Evolutionary conservation across 2,329 filamentous ascomycete species (phyloP).

Genomic region (Monilinia vaccinii-corymbosi): DNA sequence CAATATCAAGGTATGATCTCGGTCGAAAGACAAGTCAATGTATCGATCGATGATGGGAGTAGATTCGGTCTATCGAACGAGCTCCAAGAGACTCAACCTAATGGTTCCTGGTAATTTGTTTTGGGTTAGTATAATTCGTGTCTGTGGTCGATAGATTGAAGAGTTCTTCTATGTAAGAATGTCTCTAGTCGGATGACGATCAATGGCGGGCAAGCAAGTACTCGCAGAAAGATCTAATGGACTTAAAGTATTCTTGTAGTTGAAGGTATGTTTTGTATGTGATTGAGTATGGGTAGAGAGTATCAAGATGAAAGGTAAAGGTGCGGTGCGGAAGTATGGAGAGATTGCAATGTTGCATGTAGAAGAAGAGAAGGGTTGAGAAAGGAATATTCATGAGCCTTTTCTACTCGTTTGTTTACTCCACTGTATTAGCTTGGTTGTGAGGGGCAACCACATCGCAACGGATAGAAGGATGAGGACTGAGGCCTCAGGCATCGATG

Average conservation of each 20-base stretch:
- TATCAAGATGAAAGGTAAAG: constrained; percentile 29
- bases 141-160: constrained; percentile 42
- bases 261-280: constrained; percentile 21
- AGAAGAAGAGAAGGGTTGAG: constrained; percentile 18
- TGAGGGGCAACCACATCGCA: constrained; percentile 2
- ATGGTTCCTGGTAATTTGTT: constrained; percentile 42
- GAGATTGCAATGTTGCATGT: constrained; percentile 23
- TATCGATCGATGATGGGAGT: constrained; percentile 33
- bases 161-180: constrained; percentile 34
- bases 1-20: constrained; percentile 34
- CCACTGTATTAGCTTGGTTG: constrained; percentile 8
- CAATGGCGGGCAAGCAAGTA: constrained; percentile 33
- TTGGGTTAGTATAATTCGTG: constrained; percentile 38
- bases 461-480: neutral
- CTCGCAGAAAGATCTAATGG: constrained; percentile 41
- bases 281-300: constrained; percentile 15
- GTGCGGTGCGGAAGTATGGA: constrained; percentile 26
- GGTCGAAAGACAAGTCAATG: constrained; percentile 41
- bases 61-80: constrained; percentile 33
- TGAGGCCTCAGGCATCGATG: constrained; percentile 1
- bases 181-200: constrained; percentile 39
- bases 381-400: neutral
- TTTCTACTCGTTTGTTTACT: constrained; percentile 12
- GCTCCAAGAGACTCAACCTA: constrained; percentile 52
- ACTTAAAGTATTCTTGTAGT: constrained; percentile 24